Conservation (phyloP, 1,284 basidiomycete species). For the Ceratobasidium sp. region DNA sequence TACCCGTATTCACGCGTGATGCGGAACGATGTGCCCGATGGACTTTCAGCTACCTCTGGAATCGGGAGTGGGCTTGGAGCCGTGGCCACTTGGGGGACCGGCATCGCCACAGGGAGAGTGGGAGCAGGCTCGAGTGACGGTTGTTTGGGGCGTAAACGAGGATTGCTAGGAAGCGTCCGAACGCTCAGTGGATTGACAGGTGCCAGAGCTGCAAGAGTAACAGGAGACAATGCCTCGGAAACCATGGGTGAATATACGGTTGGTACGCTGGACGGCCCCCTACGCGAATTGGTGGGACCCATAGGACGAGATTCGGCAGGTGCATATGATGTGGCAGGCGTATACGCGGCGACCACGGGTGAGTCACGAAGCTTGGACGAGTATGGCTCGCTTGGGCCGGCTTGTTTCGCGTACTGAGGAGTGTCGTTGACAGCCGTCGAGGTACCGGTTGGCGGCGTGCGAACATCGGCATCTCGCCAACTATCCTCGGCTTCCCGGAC, state of each 20-base stretch:
- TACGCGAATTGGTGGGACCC: neutral
- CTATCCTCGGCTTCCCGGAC: neutral
- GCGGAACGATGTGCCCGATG: conserved; percentile 8
- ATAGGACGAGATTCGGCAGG: conserved; percentile 31
- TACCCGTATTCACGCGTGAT: conserved; percentile 17
- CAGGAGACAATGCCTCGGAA: conserved; percentile 16
- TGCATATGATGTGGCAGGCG: conserved; percentile 22
- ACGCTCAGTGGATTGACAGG: conserved; percentile 22
- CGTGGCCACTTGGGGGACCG: neutral
- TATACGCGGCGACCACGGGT: conserved; percentile 6
- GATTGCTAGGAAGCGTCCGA: conserved; percentile 11
- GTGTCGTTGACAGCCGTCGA: conserved; percentile 31
- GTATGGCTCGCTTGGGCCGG: neutral
- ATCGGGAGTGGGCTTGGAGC: conserved; percentile 4
- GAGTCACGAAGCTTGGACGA: conserved; percentile 4
- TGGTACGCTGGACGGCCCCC: conserved; percentile 1
- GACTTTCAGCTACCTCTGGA: neutral
- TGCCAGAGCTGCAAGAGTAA: conserved; percentile 12
- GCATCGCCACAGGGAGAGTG: neutral
- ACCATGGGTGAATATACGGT: conserved; percentile 10
- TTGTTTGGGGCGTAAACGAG: neutral
- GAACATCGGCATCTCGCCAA: conserved; percentile 2
- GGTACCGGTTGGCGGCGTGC: conserved; percentile 15
- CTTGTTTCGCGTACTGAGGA: neutral
- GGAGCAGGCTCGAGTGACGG: neutral